Base-by-base conservation (phyloP, 2,329 filamentous ascomycete genomes). In the Arthrobotrys sphaeroides region DNA sequence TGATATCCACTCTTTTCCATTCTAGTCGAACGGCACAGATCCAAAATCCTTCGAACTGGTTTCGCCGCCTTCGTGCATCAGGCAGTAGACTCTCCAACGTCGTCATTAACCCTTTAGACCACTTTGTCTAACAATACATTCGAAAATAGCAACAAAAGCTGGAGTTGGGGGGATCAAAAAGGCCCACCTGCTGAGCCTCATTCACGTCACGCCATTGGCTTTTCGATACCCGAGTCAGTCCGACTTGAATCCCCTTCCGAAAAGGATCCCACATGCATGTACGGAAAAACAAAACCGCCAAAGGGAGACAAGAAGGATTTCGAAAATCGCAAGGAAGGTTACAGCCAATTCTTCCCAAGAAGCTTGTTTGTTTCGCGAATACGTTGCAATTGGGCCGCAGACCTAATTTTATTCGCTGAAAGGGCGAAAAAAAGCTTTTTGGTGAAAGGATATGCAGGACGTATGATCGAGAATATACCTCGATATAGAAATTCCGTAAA, bases 121-220 rank as follows among this genome's bases (percentile, higher is more conserved):
- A 53, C 4, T 36, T 31, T 22, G 47, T 20, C 47, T 53, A 33
- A 22, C 47, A 22, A 45, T 10, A 26, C 16, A 22, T 38, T 60
- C 55, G 43, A 61, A 69, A 69, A 69, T 69, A 69, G 65, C 24
- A 69, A 69, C 65, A 61, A 16, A n/a, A 10, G n/a, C n/a, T 38
- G 18, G 13, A 28, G 18, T 51, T 26, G 12, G 16, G 10, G 28
- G n/a, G n/a, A n/a, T n/a, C n/a, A 36, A 13, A 10, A 42, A 22
- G 28, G 22, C 16, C 51, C 31, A 24, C 42, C n/a, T 12, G 53
- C 65, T 51, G 53, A 51, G 53, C 53, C 61, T 65, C 45, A 20
- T 20, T 43, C 16, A 60, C 31, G 28, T 69, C 55, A 70, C 66
- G 55, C 66, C 66, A 70, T 70, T 70, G 43, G 43, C 43, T 70